Base-by-base conservation (phyloP, 805 yeast species). In the Wickerhamomyces sydowiorum region DNA sequence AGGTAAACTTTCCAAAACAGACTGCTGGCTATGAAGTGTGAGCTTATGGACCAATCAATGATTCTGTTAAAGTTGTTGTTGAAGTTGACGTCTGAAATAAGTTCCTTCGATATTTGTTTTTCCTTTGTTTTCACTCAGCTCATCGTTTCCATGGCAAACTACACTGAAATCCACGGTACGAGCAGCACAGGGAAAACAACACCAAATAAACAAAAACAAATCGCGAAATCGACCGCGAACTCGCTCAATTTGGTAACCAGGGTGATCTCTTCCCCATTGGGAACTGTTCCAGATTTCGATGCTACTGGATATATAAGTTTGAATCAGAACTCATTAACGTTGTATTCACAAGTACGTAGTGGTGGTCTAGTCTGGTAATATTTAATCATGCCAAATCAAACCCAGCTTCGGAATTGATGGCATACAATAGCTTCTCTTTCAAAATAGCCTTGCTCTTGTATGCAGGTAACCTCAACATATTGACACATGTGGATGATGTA, bases 401-500 rank as follows among this genome's bases (percentile, higher is more conserved):
- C 2, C 97, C 86, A 1, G 96, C 89, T 3, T 81, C 88, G 0
- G 90, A 72, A 43, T 79, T 77, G 38, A 93, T 89, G 1, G 96
- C 79, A 59, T 84, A 87, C 20, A 88, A 57, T 40, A 91, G 62
- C 59, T 89, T 90, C 34, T 72, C 64, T 43, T 71, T 71, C 34
- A 93, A 63, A 2, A 73, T 21, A 32, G 68, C 60, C 53, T 80
- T 83, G 50, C 83, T 66, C 49, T 67, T 64, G 60, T 93, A 93
- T 57, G 89, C 84, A 0, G 99, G 99, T 22, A 93, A 61, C 54
- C 84, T 89, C 46, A 93, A 66, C 43, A 93, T 62, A 56, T 93
- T 93, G 24, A 89, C 86, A 69, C 99, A 93, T 0, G 99, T 93
- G 0, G 96, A 80, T 0, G 98, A 85, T 0, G 97, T 87, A 0